phyloP scores from a whole-genome alignment of 2,329 filamentous ascomycete genomes.

The Dichotomopilus funicola region DNA sequence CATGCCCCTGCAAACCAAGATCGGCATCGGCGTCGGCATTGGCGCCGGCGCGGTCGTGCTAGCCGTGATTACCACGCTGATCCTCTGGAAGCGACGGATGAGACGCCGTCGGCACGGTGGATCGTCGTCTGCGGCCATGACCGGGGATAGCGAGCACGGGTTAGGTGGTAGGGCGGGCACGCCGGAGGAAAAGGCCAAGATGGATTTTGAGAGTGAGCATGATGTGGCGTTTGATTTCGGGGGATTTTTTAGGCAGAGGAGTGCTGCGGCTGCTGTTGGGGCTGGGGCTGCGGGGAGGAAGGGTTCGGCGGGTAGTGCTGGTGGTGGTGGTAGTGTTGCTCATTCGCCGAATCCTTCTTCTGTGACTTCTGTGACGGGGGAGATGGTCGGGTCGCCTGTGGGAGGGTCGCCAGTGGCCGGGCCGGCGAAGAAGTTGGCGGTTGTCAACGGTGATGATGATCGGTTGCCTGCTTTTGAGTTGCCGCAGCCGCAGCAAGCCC shows the following conservation, averaged over 20 bases:
- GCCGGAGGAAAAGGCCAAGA: slow-evolving; percentile 17
- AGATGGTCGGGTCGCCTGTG: too few relatives aligned
- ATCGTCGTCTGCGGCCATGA: not conserved
- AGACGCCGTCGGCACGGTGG: not conserved
- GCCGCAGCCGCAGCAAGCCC: not conserved
- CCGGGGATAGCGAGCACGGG: not conserved
- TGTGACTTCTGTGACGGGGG: too few relatives aligned
- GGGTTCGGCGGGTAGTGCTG: not conserved
- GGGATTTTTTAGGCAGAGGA: slow-evolving; percentile 5
- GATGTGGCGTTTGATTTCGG: slow-evolving; percentile 22
- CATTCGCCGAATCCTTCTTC: too few relatives aligned
- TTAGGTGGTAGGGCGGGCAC: not conserved
- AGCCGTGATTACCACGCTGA: not conserved
- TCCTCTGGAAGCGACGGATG: slow-evolving; percentile 21
- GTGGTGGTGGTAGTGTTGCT: too few relatives aligned
- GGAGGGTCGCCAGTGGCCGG: not conserved
- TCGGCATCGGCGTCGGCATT: slow-evolving; percentile 19
- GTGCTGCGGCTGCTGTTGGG: not conserved
- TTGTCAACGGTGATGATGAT: not conserved
- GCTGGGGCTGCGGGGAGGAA: not conserved
- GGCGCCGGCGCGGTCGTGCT: slow-evolving; percentile 12
- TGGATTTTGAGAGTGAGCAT: slow-evolving; percentile 22
- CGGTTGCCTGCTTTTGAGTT: not conserved
- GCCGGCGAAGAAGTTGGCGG: not conserved
- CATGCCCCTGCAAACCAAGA: slow-evolving; percentile 17